These are phyloP conservation scores for Bacterosira constricta DNA, from an alignment of 108 stramenopile species.

Conservation along the genomic window DNA sequence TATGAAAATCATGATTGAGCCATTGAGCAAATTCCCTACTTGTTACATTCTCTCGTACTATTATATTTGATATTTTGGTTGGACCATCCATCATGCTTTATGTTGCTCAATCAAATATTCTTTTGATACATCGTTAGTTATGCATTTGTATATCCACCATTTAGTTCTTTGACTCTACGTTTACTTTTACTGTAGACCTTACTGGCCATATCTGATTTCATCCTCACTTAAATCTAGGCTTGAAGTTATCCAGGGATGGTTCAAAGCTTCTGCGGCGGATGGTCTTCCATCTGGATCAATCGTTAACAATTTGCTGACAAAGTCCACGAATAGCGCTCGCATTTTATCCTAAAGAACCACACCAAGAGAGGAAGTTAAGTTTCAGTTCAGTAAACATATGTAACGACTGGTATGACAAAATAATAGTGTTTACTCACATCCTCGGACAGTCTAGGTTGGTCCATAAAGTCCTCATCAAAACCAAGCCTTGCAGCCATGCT, in stretches of 20 bases:
- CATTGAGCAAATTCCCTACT: too few relatives aligned
- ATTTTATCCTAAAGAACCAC: constrained; percentile 43
- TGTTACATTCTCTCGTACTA: too few relatives aligned
- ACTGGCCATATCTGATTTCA: constrained; percentile 61
- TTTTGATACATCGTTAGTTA: too few relatives aligned
- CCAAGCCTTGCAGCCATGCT: constrained; percentile 69
- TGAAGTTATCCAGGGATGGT: constrained; percentile 87
- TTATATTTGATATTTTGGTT: too few relatives aligned
- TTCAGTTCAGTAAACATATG: background rate
- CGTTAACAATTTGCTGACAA: constrained; percentile 74
- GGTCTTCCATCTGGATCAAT: constrained; percentile 81
- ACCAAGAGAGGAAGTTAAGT: background rate
- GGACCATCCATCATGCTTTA: too few relatives aligned
- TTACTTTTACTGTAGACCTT: too few relatives aligned
- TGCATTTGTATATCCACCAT: too few relatives aligned
- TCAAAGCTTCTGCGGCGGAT: constrained; percentile 78
- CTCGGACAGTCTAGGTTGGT: constrained; percentile 32
- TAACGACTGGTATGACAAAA: background rate
- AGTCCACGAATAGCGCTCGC: constrained; percentile 80
- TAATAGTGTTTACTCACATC: constrained; percentile 25
- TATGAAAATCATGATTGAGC: too few relatives aligned
- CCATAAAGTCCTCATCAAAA: constrained; percentile 70
- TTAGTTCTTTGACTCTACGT: too few relatives aligned
- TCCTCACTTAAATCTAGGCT: constrained; percentile 76
- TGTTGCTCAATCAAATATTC: too few relatives aligned